These are phyloP conservation scores for Cystofilobasidium bisporidii DNA, from an alignment of 768 basidiomycete genomes.

Conservation along the genomic window DNA sequence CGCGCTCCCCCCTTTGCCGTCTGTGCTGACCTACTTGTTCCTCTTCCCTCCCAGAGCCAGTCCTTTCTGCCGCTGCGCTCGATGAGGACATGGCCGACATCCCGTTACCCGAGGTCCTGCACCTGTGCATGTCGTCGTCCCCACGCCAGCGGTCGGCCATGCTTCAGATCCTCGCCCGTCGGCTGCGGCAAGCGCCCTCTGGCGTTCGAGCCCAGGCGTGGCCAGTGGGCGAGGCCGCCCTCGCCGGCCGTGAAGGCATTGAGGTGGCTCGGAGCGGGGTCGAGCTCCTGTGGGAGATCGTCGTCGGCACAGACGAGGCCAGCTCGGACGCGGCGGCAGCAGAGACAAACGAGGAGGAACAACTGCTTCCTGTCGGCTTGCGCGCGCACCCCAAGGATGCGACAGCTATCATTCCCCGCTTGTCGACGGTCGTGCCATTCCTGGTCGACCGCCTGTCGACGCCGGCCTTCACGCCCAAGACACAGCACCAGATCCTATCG, in stretches of 20 bases:
- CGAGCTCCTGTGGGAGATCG: slow-evolving; percentile 33
- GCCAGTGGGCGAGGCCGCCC: slow-evolving; percentile 17
- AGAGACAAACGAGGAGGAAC: not conserved
- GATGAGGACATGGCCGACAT: slow-evolving; percentile 91
- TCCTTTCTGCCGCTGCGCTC: slow-evolving; percentile 76
- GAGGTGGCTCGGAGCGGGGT: slow-evolving; percentile 29
- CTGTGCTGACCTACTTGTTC: slow-evolving; percentile 60
- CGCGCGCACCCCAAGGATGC: not conserved
- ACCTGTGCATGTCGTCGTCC: slow-evolving; percentile 68
- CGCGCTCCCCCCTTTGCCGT: slow-evolving; percentile 39
- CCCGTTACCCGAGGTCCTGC: slow-evolving; percentile 73
- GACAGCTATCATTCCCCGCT: slow-evolving; percentile 23
- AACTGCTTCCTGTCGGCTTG: slow-evolving; percentile 8
- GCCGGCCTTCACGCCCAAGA: slow-evolving; percentile 30
- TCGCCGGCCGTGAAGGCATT: slow-evolving; percentile 16
- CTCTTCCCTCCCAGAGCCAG: slow-evolving; percentile 46
- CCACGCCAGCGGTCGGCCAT: slow-evolving; percentile 74
- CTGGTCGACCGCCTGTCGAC: slow-evolving; percentile 32
- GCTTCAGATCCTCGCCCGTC: slow-evolving; percentile 59
- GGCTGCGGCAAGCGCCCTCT: slow-evolving; percentile 40
- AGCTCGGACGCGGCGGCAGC: not conserved
- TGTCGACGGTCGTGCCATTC: slow-evolving; percentile 33
- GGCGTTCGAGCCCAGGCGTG: slow-evolving; percentile 16
- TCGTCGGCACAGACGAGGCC: slow-evolving; percentile 20
- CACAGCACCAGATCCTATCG: slow-evolving; percentile 32